Base-by-base conservation (phyloP, 1,284 basidiomycete species). In the Sphagnurus paluster region DNA sequence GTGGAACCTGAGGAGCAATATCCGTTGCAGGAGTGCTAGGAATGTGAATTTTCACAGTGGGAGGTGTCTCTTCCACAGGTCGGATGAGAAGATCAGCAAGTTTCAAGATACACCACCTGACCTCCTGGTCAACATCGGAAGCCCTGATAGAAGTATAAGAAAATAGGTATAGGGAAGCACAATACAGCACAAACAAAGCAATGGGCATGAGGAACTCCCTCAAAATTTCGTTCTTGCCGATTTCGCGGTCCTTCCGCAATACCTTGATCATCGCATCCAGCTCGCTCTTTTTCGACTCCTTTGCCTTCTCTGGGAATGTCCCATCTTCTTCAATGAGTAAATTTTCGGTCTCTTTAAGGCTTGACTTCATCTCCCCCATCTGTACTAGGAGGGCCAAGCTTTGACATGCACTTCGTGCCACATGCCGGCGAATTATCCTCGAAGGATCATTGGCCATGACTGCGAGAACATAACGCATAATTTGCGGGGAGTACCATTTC, bases 61-160 rank as follows among this genome's bases (percentile, higher is more conserved):
- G 93, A n/a, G 87, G 74, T 3, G 84, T 79, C 66, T 97, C 94
- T 44, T 91, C 83, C 3, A 80, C 70, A 16, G 90, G 87, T 41
- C 86, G 83, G 55, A 96, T 88, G 39, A 96, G 80, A 19, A 98
- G 75, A 61, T 98, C 96, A 9, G 90, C 93, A 8, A 98, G 74
- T 69, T 98, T 98, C 58, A 99, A 75, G 39, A 98, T 70, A 51
- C 89, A 91, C 80, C 92, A 91, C 28, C 94, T 86, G 36, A 95
- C 88, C 69, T 96, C 90, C 55, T 86, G 75, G 63, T 98, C 95
- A 37, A 83, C 77, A 40, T 84, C 78, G 0, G 84, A 75, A 19
- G 82, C 78, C 29, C 90, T 93, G 55, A 2, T 41, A 37, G 48
- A 28, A 46, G 40, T 21, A 39, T 54, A 33, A 54, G 40, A 34